phyloP scores from a whole-genome alignment of 306 rosid species.

The Castanospermum australe region DNA sequence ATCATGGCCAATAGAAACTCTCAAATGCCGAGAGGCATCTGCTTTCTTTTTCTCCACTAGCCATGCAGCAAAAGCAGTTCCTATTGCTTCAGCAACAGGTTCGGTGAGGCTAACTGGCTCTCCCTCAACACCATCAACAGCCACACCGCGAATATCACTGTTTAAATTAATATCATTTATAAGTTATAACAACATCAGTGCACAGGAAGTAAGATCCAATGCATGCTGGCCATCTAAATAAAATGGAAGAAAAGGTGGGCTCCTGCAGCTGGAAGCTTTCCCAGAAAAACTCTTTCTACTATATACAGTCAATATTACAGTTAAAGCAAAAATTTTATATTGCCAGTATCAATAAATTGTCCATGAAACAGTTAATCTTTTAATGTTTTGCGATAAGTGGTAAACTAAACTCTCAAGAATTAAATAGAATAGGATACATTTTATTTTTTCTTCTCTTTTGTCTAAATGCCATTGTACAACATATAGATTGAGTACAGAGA shows the following conservation, averaged over 20 bases:
- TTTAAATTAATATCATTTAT: conserved; percentile 29
- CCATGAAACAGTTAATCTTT: background rate
- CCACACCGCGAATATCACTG: conserved; percentile 96
- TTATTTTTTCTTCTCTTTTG: background rate
- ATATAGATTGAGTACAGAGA: background rate
- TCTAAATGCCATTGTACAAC: background rate
- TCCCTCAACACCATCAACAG: conserved; percentile 87
- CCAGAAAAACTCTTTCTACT: background rate
- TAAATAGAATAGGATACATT: background rate
- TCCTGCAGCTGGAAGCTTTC: conserved; percentile 4
- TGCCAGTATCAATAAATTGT: background rate
- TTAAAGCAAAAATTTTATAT: conserved; percentile 1
- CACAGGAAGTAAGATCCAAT: conserved; percentile 5
- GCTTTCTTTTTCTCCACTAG: conserved; percentile 74
- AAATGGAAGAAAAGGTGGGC: conserved; percentile 1
- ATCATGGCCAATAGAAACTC: conserved; percentile 88
- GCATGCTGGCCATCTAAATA: background rate
- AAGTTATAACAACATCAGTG: conserved; percentile 25
- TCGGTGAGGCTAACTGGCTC: conserved; percentile 83
- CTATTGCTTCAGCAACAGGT: conserved; percentile 90
- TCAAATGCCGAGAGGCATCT: conserved; percentile 52
- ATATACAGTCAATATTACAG: background rate
- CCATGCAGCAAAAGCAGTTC: conserved; percentile 92
- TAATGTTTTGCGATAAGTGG: background rate
- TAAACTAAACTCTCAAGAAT: background rate